Conservation (phyloP, 2,329 filamentous ascomycete species). For the Harringtonia lauricola region DNA sequence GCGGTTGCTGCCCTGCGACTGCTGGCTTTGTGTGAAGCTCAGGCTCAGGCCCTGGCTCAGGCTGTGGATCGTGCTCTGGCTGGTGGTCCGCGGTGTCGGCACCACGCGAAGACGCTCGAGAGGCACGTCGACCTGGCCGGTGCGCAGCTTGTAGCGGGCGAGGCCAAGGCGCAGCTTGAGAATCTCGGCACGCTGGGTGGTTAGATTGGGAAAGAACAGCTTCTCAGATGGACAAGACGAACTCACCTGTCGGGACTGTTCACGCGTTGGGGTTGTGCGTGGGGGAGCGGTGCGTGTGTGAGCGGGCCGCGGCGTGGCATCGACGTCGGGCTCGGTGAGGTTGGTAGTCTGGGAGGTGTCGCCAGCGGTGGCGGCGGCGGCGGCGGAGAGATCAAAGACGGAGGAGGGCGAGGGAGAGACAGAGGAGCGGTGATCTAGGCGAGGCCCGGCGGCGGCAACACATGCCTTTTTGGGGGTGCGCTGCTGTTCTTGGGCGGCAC, state of each 20-base stretch:
- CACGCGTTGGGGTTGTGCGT: constrained; percentile 25
- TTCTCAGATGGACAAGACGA: too few relatives aligned
- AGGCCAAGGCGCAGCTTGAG: constrained; percentile 58
- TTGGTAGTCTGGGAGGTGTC: constrained; percentile 36
- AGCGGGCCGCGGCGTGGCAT: constrained; percentile 12
- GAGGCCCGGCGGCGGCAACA: not conserved
- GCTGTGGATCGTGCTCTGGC: constrained; percentile 4
- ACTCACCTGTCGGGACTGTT: constrained; percentile 44
- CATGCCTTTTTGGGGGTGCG: not conserved
- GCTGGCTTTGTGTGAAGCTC: not conserved
- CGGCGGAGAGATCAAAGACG: constrained; percentile 36
- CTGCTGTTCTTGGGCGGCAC: not conserved
- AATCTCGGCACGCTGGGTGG: constrained; percentile 47
- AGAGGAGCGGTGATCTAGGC: not conserved
- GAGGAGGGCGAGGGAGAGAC: constrained; percentile 29
- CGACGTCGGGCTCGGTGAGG: constrained; percentile 36
- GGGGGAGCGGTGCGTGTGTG: not conserved
- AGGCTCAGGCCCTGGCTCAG: constrained; percentile 8
- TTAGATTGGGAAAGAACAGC: not conserved
- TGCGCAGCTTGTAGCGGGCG: constrained; percentile 65
- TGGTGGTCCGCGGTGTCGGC: constrained; percentile 7
- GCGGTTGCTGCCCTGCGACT: too few relatives aligned
- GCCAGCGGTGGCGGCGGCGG: too few relatives aligned
- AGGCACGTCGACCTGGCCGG: constrained; percentile 57
- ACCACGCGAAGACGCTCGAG: constrained; percentile 45